Base-by-base conservation (phyloP, 805 yeast species). In the Lipomyces starkeyi region DNA sequence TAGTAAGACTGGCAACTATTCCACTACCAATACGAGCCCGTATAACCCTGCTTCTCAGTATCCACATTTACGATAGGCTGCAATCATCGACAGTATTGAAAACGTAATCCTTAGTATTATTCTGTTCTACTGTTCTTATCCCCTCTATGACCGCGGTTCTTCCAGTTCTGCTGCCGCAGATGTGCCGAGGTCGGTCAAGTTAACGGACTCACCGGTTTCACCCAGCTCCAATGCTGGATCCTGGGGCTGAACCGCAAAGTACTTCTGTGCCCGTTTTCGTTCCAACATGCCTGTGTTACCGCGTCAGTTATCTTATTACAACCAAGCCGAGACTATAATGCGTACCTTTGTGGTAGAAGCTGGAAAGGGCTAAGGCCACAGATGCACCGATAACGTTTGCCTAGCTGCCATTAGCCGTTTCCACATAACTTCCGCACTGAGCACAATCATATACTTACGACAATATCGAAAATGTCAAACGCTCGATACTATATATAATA, bases 401-500 rank as follows among this genome's bases (percentile, higher is more conserved):
- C 79, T 74, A 14, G 49, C 34, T 2, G 25, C 22, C 20, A 40
- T 54, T 8, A 25, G 58, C 58, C 37, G 35, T 35, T 11, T 27
- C 47, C 32, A 55, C 7, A 29, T 47, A 17, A 2, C 9, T 14
- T 13, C 59, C n/a, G 32, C 22, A 22, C 34, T n/a, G n/a, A 47
- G 13, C 25, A 13, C 32, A 35, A 11, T 32, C 20, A 27, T 7
- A 13, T n/a, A 71, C 77, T 20, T 63, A 78, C 81, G 35, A 75
- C 69, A 43, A 81, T 80, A 67, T 81, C 83, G 22, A 67, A 64
- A 32, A 71, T 40, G 66, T 81, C 83, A 70, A 81, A 81, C 11
- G 61, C 66, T 20, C 83, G 80, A 59, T 75, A 72, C 70, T 73
- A 68, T 29, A 22, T 22, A 53, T 22, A 22, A 25, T 25, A n/a